phyloP scores from a whole-genome alignment of 495 filamentous ascomycete genomes.

The Pseudotulostoma volvatum region DNA sequence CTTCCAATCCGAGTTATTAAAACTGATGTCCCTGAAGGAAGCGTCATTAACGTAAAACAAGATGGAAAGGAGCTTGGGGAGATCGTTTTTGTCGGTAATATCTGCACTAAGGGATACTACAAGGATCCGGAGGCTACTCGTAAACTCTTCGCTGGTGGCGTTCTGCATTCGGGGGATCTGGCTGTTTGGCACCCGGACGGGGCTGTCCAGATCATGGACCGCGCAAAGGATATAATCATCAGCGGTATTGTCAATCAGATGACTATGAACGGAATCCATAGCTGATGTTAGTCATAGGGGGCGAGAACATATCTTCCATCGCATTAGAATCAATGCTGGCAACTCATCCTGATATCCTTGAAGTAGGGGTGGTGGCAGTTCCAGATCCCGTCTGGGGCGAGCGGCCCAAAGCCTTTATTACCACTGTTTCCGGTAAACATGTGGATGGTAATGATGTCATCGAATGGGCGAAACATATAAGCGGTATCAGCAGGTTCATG shows the following conservation, averaged over 20 bases:
- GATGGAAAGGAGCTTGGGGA: constrained; percentile 88
- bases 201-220: constrained; percentile 77
- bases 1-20: constrained; percentile 73
- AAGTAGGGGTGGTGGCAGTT: constrained; percentile 82
- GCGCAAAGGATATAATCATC: constrained; percentile 96
- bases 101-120: constrained; percentile 82
- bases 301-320: constrained; percentile 92
- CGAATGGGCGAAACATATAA: constrained; percentile 64
- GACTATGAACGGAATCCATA: too few species aligned
- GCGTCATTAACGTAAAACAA: constrained; percentile 56
- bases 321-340: constrained; percentile 86
- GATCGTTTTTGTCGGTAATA: constrained; percentile 80
- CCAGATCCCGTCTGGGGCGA: constrained; percentile 89
- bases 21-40: constrained; percentile 48
- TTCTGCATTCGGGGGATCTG: constrained; percentile 75
- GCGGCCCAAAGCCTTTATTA: constrained; percentile 83
- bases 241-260: constrained; percentile 44
- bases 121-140: constrained; percentile 76
- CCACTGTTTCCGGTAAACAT: constrained; percentile 45
- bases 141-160: constrained; percentile 79
- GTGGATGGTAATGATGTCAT: constrained; percentile 60
- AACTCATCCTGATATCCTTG: constrained; percentile 73
- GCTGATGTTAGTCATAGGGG: too few species aligned
- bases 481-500: constrained; percentile 84
- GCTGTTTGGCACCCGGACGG: constrained; percentile 87